A percentile compares a stretch with the other conserved stretches of the same genome.
Conservation (phyloP, 148 eudicot species). For the Linanthus parryae region DNA sequence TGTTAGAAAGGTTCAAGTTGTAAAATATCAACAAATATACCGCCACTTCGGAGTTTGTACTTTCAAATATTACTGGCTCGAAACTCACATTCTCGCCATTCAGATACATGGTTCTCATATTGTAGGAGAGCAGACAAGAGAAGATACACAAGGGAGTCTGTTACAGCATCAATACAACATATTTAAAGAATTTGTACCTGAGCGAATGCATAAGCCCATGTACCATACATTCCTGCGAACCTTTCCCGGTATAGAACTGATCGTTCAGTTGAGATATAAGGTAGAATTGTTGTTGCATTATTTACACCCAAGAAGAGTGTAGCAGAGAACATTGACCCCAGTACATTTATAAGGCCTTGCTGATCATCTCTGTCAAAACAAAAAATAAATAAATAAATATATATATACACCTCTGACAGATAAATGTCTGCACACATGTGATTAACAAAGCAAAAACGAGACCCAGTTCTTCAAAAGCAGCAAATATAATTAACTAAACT, state of each 20-base stretch:
- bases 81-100: too few relatives aligned
- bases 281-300: conserved; percentile 41
- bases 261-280: conserved; percentile 50
- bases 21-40: too few relatives aligned
- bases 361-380: conserved; percentile 46
- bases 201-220: conserved; percentile 67
- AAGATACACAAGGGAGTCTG: too few relatives aligned
- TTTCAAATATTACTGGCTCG: too few relatives aligned
- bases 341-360: conserved; percentile 44
- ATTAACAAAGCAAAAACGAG: background rate
- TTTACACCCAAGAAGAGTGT: conserved; percentile 51
- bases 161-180: background rate
- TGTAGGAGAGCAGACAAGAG: too few relatives aligned
- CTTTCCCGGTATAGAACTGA: conserved; percentile 64
- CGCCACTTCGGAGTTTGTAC: too few relatives aligned
- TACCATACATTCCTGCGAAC: conserved; percentile 75
- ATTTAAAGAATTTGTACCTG: conserved; percentile 34
- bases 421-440: too few relatives aligned
- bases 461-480: background rate
- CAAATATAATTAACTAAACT: too few relatives aligned
- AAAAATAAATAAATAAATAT: background rate
- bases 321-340: conserved; percentile 48
- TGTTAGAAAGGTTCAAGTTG: too few relatives aligned
- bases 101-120: too few relatives aligned
- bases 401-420: too few relatives aligned